Conservation (phyloP, 2,329 filamentous ascomycete genomes). For the Amesomyces nigricolor region DNA sequence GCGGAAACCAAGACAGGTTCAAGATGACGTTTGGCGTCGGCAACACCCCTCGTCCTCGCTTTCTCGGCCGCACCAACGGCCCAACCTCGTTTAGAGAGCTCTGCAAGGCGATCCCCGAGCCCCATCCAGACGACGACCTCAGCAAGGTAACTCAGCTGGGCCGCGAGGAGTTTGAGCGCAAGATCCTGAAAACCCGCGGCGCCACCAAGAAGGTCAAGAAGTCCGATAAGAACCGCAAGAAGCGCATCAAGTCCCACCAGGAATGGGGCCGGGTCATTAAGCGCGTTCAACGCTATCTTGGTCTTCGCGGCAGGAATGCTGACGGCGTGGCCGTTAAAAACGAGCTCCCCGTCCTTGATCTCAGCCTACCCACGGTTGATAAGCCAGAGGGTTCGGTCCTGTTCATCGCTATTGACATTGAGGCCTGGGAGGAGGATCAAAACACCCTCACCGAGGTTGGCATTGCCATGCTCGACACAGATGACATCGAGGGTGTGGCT, state of each 20-base stretch:
- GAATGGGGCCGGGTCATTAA: conserved; percentile 52
- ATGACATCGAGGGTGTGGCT: conserved; percentile 43
- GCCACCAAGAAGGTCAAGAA: conserved; percentile 44
- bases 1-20: conserved; percentile 50
- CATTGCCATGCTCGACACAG: conserved; percentile 72
- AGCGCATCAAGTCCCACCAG: conserved; percentile 45
- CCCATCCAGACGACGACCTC: conserved; percentile 33
- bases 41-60: conserved; percentile 60
- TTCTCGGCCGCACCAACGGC: conserved; percentile 53
- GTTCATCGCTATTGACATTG: conserved; percentile 76
- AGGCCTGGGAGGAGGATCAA: conserved; percentile 67
- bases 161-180: conserved; percentile 46
- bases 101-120: conserved; percentile 33
- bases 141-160: conserved; percentile 33
- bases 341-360: conserved; percentile 33
- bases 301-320: conserved; percentile 45
- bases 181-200: conserved; percentile 47
- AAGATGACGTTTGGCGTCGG: conserved; percentile 55
- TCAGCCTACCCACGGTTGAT: conserved; percentile 41
- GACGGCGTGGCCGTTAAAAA: conserved; percentile 9
- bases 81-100: conserved; percentile 33
- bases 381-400: conserved; percentile 52
- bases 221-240: conserved; percentile 41
- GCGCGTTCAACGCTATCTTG: conserved; percentile 64
- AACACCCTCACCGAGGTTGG: conserved; percentile 78